These are phyloP conservation scores for Zoysia matrella DNA, from an alignment of 202 grass and related monocot species.

Conservation along the genomic window DNA sequence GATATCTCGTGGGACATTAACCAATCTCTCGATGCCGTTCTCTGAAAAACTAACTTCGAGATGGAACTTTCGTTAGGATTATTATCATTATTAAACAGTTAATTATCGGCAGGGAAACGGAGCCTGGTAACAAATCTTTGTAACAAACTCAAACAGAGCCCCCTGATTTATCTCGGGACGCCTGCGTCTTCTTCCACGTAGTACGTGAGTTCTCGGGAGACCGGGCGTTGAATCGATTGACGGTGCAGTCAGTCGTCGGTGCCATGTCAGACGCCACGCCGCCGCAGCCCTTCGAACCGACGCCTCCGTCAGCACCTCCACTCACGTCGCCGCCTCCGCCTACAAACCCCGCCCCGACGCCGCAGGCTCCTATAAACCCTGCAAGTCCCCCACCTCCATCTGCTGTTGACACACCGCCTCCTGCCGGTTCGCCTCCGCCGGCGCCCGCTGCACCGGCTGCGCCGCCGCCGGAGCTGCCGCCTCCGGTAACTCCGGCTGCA, in stretches of 20 bases:
- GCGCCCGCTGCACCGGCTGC: too few species aligned
- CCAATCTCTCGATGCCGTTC: too few species aligned
- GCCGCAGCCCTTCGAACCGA: not conserved
- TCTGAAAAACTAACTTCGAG: too few species aligned
- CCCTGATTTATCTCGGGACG: too few species aligned
- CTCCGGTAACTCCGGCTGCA: not conserved
- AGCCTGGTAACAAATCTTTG: too few species aligned
- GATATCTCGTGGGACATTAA: too few species aligned
- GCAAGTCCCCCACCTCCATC: not conserved
- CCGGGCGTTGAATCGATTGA: not conserved
- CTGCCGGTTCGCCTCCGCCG: not conserved
- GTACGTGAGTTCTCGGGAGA: not conserved
- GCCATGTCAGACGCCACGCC: not conserved
- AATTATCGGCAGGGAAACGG: too few species aligned
- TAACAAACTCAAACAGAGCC: too few species aligned
- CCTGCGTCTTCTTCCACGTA: too few species aligned
- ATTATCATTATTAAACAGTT: too few species aligned
- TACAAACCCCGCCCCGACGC: not conserved
- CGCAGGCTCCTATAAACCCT: not conserved
- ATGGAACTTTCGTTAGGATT: too few species aligned
- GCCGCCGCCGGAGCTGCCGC: too few species aligned
- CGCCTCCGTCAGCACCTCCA: slow-evolving; percentile 36
- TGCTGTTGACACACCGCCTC: not conserved
- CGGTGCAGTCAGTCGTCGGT: not conserved
- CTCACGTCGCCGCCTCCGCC: not conserved